These are phyloP conservation scores for Alternaria sp. DNA, from an alignment of 2,329 filamentous ascomycete species.

Conservation along the genomic window DNA sequence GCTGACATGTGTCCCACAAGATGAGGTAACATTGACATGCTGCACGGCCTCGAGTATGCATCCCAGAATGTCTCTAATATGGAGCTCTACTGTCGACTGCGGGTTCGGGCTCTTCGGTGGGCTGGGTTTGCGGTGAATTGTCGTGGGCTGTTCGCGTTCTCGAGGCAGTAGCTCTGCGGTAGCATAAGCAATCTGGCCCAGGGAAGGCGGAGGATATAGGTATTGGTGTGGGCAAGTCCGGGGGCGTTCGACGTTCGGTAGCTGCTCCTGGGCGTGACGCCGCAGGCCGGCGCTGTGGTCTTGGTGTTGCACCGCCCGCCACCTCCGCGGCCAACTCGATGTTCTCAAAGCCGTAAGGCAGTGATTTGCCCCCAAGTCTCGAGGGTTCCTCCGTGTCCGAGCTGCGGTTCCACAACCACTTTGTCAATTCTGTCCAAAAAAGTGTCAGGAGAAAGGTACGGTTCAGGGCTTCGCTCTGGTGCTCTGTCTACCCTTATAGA, in stretches of 20 bases:
- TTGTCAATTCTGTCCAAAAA: neutral
- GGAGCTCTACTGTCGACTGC: neutral
- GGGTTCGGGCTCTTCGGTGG: neutral
- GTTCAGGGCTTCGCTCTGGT: neutral
- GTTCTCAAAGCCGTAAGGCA: neutral
- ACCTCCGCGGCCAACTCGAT: neutral
- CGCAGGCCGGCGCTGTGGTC: neutral
- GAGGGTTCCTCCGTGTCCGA: neutral
- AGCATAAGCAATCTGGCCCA: neutral
- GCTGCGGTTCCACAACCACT: neutral
- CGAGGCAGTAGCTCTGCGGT: neutral
- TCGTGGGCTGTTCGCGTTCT: neutral
- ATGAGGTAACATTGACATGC: neutral
- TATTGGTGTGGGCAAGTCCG: neutral
- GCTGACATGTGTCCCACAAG: neutral
- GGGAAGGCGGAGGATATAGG: neutral
- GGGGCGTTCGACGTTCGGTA: neutral
- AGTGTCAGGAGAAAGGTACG: neutral
- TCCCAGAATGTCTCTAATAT: rapidly evolving
- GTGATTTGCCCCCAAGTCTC: neutral
- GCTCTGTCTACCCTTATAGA: neutral
- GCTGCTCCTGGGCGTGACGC: neutral
- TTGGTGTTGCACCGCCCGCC: neutral
- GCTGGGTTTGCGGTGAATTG: neutral
- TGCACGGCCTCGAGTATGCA: neutral